phyloP scores from a whole-genome alignment of 805 yeast species.

The Torulaspora franciscae region DNA sequence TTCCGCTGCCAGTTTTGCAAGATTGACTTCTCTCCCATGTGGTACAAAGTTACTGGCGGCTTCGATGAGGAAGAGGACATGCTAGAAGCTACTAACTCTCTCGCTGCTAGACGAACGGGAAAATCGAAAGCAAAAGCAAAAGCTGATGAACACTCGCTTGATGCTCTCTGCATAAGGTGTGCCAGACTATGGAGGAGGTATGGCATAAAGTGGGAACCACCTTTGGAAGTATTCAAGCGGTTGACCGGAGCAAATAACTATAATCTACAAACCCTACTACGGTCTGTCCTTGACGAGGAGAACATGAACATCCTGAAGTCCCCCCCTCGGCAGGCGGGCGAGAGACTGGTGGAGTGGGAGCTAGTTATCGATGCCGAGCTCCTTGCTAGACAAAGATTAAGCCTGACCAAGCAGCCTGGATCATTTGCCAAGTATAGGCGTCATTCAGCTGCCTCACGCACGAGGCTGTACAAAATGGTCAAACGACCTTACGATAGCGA shows the following conservation, averaged over 20 bases:
- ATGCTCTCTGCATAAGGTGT: conserved; percentile 78
- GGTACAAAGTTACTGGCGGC: conserved; percentile 37
- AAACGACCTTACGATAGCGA: conserved; percentile 18
- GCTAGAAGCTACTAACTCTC: conserved; percentile 8
- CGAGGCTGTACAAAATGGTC: conserved; percentile 21
- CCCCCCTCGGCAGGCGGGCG: conserved; percentile 17
- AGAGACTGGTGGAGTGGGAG: conserved; percentile 62
- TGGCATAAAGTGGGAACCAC: conserved; percentile 82
- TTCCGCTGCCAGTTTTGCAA: conserved; percentile 72
- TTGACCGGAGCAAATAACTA: conserved; percentile 24
- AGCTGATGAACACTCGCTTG: conserved; percentile 32
- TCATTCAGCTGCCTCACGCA: conserved; percentile 20
- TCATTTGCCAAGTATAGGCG: conserved; percentile 20
- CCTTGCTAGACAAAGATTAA: conserved; percentile 48
- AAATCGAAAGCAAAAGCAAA: background rate
- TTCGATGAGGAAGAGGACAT: conserved; percentile 24
- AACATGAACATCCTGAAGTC: conserved; percentile 15
- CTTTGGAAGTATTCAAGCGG: conserved; percentile 56
- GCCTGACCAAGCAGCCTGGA: conserved; percentile 16
- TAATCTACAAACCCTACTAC: conserved; percentile 15
- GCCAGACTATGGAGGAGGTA: conserved; percentile 89
- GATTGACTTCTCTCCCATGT: conserved; percentile 36
- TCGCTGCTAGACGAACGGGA: conserved; percentile 12
- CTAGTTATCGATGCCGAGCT: conserved; percentile 54
- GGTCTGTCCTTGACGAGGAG: conserved; percentile 20